A percentile compares a stretch with the other conserved stretches of the same genome.
Evolutionary conservation across 192 early-diverging fungal genomes (phyloP).

Genomic region (Podila verticillata): DNA sequence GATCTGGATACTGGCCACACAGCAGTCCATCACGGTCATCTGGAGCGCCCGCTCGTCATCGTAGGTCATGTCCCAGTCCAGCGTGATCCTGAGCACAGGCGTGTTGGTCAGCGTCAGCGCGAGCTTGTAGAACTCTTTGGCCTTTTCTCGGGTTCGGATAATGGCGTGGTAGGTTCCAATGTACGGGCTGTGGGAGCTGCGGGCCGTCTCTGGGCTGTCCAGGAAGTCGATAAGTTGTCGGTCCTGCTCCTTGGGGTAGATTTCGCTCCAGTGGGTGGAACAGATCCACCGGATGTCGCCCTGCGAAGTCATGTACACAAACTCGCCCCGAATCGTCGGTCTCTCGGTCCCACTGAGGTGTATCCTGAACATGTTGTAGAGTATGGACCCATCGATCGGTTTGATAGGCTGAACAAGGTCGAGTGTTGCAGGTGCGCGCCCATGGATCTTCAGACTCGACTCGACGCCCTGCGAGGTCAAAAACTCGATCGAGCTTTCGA

Average conservation of each 20-base stretch:
- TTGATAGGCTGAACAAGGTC: constrained; percentile 14
- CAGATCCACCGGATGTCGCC: constrained; percentile 37
- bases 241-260: background rate
- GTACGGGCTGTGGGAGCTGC: background rate
- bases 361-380: constrained; percentile 11
- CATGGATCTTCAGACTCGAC: background rate
- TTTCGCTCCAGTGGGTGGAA: background rate
- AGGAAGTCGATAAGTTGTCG: background rate
- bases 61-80: constrained; percentile 16
- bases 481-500: constrained; percentile 25
- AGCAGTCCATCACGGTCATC: background rate
- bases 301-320: constrained; percentile 1
- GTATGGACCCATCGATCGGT: constrained; percentile 7
- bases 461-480: constrained; percentile 24
- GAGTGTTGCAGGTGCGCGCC: background rate
- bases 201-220: background rate
- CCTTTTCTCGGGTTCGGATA: constrained; percentile 4
- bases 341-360: background rate
- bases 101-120: background rate
- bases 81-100: constrained; percentile 9
- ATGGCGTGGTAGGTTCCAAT: constrained; percentile 8
- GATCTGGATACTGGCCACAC: constrained; percentile 21
- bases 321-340: background rate
- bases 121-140: constrained; percentile 4
- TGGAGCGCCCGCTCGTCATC: constrained; percentile 4